phyloP scores from a whole-genome alignment of 148 eudicot species.

The Linanthus parryae region DNA sequence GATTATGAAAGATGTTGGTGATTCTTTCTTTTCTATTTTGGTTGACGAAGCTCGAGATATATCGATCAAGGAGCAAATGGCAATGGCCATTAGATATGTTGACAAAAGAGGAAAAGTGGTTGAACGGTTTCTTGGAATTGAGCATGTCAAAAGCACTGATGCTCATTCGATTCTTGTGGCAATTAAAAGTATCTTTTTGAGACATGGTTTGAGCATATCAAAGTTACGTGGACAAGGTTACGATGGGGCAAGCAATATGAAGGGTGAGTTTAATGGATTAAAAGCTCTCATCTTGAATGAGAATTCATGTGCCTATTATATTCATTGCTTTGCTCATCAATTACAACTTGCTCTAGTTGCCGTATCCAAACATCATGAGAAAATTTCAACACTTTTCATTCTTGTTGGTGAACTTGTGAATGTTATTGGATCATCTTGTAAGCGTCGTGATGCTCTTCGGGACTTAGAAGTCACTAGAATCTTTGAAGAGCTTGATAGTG shows the following conservation, averaged over 20 bases:
- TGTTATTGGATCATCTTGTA: too few relatives aligned
- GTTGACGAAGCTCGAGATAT: slow-evolving; percentile 9
- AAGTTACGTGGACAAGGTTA: slow-evolving; percentile 13
- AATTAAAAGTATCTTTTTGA: slow-evolving; percentile 3
- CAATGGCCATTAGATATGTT: slow-evolving; percentile 3
- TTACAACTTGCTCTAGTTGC: not conserved
- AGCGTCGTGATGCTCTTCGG: too few relatives aligned
- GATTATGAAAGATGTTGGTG: slow-evolving; percentile 13
- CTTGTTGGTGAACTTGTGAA: too few relatives aligned
- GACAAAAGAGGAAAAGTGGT: not conserved
- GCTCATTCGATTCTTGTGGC: slow-evolving; percentile 1
- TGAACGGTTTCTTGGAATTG: slow-evolving; percentile 16
- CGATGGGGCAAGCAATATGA: too few relatives aligned
- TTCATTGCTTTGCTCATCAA: too few relatives aligned
- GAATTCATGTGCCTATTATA: too few relatives aligned
- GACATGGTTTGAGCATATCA: slow-evolving; percentile 2
- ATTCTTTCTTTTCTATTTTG: slow-evolving; percentile 2
- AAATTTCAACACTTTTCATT: too few relatives aligned
- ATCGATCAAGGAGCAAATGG: slow-evolving; percentile 7
- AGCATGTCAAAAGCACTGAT: not conserved
- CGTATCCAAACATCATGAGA: too few relatives aligned
- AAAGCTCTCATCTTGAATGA: too few relatives aligned
- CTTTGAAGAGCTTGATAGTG: too few relatives aligned
- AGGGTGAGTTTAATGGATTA: too few relatives aligned
- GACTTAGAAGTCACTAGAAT: too few relatives aligned